Base-by-base conservation (phyloP, 2,329 filamentous ascomycete genomes). In the Cercospora sojina region DNA sequence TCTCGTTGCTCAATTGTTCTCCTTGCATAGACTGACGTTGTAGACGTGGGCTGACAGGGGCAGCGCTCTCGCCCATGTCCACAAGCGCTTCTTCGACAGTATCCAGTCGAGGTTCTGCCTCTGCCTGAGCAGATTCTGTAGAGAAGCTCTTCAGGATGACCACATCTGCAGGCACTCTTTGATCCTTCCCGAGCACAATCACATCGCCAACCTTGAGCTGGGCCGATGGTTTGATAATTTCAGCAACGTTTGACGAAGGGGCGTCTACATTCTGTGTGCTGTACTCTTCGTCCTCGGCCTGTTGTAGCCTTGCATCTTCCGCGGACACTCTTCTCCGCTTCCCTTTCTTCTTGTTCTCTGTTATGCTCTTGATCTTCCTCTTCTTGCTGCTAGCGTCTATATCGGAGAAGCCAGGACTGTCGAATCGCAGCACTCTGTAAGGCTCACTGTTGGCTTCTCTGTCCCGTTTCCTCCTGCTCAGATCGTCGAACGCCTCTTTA, bases 401-500 rank as follows among this genome's bases (percentile, higher is more conserved):
- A 47, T 51, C 69, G 16, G 35, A 74, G 71, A 41, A 32, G 6
- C 56, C 80, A 2, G 85, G 83, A 55, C 90, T 86, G 55, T 87
- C 86, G 74, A 97, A 93, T 18, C 84, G 84, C 60, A 98, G 76
- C 1, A 96, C 88, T 0, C 86, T 90, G 75, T 96, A 98, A 64
- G 88, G 87, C 77, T 99, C 95, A 2, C 94, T 90, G 77, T 99
- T 99, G 3, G 95, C 94, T 78, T 99, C 95, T 16, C 90, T 91
- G 78, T 99, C 95, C 75, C 96, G 87, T 70, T 91, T 86, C 67
- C 96, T 86, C 71, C 95, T 84, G 62, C 89, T 90, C 73, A 99
- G 91, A 78, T 99, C 96, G 77, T 99, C 95, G 74, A 91, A 89
- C 0, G 95, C 96, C 79, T 99, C 96, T 78, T 99, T 99, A 18